A percentile compares a stretch with the other conserved stretches of the same genome.
Evolutionary conservation across 257 asterid genomes (phyloP).

Genomic region (Penstemon davidsonii): DNA sequence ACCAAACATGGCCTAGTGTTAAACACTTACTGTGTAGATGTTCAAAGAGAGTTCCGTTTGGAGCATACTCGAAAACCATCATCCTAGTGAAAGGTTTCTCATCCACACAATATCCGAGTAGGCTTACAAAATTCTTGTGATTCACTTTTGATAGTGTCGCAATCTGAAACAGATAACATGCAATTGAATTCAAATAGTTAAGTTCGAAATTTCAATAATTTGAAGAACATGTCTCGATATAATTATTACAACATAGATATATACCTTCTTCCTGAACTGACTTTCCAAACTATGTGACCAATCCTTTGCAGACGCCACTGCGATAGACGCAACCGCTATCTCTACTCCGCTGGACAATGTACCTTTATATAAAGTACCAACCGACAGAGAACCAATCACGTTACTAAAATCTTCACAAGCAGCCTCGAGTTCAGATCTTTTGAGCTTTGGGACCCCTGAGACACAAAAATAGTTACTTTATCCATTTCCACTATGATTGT

Average conservation of each 20-base stretch:
- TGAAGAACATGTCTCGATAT: neutral
- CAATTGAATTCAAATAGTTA: neutral
- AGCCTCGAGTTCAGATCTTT: conserved; percentile 70
- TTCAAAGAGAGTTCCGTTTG: conserved; percentile 92
- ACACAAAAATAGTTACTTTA: conserved; percentile 21
- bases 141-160: conserved; percentile 75
- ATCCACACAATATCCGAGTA: conserved; percentile 82
- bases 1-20: too few species aligned
- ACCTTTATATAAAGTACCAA: conserved; percentile 73
- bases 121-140: conserved; percentile 83
- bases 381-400: conserved; percentile 66
- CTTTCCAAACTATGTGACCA: conserved; percentile 71
- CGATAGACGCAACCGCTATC: conserved; percentile 72
- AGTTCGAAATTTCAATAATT: neutral
- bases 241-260: neutral
- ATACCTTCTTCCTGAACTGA: conserved; percentile 81
- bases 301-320: conserved; percentile 58
- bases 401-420: conserved; percentile 97
- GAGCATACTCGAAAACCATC: conserved; percentile 94
- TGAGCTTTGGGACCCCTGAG: conserved; percentile 83
- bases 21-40: conserved; percentile 78
- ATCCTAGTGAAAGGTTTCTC: conserved; percentile 83
- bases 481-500: neutral
- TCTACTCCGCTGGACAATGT: conserved; percentile 90
- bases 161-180: conserved; percentile 45